Base-by-base conservation (phyloP, 2,329 filamentous ascomycete species). In the Xylariaceae sp. region DNA sequence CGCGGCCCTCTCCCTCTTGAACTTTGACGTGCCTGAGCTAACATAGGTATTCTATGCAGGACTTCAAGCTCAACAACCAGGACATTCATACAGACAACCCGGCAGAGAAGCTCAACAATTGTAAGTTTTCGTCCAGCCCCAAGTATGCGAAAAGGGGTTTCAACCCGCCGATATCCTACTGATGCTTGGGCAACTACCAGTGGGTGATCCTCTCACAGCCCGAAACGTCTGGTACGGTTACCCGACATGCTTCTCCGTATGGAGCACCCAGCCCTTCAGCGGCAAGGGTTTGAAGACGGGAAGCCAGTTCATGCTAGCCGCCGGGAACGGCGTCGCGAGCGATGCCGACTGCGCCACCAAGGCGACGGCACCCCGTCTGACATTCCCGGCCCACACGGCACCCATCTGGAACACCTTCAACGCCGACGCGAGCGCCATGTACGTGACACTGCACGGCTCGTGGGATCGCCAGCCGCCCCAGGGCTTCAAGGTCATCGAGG, bases 61-160 rank as follows among this genome's bases (percentile, higher is more conserved):
- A 87, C 53, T 78, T 87, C 43, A 70, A 73, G 19, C 76, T 83
- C 26, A 75, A 79, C 53, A 79, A 79, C 40, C 65, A 77, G 24
- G 82, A 84, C 49, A 81, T 87, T 51, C 82, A 85, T 64, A 74
- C 79, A 40, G 77, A 87, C 68, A 88, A 88, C 65, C 86, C 86
- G 1, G 84, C 82, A 3, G 86, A 89, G 66, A 84, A 89, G 71
- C 71, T 89, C 64, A 88, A 89, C 71, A 87, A 83, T 71, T 78
- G 85, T 72, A 65, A 62, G 69, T 58, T 6, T 6, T 14, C 21
- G 28, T 11, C 16, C 14, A 12, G 3, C 6, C 16, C 26, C n/a
- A n/a, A n/a, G n/a, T n/a, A n/a, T n/a, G n/a, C n/a, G n/a, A n/a
- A n/a, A n/a, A n/a, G n/a, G n/a, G n/a, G n/a, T n/a, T n/a, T n/a